A percentile compares a stretch with the other conserved stretches of the same genome.
These are phyloP conservation scores for Aethionema arabicum DNA, from an alignment of 345 rosid species.

Conservation along the genomic window DNA sequence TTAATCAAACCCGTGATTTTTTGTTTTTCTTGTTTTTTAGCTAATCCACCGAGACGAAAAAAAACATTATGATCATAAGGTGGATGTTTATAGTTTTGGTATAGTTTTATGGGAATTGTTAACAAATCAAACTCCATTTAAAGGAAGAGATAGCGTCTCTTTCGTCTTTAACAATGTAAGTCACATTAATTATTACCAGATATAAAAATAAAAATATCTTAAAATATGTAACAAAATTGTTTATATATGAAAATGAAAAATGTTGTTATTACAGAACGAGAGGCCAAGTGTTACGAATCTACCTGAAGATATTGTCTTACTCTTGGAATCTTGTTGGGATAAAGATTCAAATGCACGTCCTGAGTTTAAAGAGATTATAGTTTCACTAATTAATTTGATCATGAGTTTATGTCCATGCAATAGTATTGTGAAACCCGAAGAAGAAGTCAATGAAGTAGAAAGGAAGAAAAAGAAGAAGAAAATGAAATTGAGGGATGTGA, in stretches of 20 bases:
- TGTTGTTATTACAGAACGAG: constrained; percentile 39
- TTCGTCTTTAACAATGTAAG: constrained; percentile 44
- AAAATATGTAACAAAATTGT: background rate
- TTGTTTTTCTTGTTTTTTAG: too few species aligned
- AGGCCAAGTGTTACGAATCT: constrained; percentile 55
- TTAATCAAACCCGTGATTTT: too few species aligned
- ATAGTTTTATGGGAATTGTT: constrained; percentile 66
- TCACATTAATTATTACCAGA: background rate
- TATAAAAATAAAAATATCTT: background rate
- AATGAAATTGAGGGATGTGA: constrained; percentile 11
- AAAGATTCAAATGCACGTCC: constrained; percentile 51
- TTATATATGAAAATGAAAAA: too few species aligned
- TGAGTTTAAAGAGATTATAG: constrained; percentile 49
- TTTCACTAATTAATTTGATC: constrained; percentile 30
- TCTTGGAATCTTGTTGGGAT: constrained; percentile 61
- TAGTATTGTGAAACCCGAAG: background rate
- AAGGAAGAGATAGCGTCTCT: constrained; percentile 25
- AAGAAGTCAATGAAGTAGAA: background rate
- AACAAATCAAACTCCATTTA: constrained; percentile 52
- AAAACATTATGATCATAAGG: constrained; percentile 67
- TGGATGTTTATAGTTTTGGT: constrained; percentile 68
- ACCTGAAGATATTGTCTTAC: constrained; percentile 36
- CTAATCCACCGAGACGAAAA: constrained; percentile 29
- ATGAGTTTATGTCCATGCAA: constrained; percentile 8
- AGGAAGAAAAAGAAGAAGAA: background rate